Evolutionary conservation across 2,329 filamentous ascomycete species (phyloP).

Genomic region (Ampelomyces quisqualis): DNA sequence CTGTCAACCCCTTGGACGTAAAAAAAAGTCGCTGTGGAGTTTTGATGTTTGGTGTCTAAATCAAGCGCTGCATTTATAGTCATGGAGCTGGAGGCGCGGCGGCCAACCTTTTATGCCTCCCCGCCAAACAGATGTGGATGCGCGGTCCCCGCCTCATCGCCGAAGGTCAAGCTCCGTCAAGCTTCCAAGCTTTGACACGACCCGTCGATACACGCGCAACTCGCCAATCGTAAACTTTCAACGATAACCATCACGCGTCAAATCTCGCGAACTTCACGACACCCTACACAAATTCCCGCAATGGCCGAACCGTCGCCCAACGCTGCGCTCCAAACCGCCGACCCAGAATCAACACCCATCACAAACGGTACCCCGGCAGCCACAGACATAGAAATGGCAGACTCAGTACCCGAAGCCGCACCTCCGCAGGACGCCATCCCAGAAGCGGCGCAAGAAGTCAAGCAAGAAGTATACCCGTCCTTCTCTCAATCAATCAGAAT

Average conservation of each 20-base stretch:
- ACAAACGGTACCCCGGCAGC: conserved; percentile 23
- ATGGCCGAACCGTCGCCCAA: conserved; percentile 25
- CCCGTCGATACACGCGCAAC: background rate
- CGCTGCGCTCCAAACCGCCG: conserved; percentile 16
- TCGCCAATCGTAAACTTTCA: background rate
- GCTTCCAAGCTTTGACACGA: conserved; percentile 3
- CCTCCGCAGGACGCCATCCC: conserved; percentile 9
- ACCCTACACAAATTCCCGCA: background rate
- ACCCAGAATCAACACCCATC: conserved; percentile 18
- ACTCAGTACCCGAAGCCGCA: conserved; percentile 10
- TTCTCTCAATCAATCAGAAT: too few relatives aligned
- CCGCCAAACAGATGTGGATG: too few relatives aligned
- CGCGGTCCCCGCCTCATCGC: conserved; percentile 13
- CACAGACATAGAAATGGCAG: conserved; percentile 36
- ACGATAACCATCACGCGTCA: conserved; percentile 1
- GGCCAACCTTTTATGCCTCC: too few relatives aligned
- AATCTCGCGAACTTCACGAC: background rate
- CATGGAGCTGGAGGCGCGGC: too few relatives aligned
- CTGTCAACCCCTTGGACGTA: too few relatives aligned
- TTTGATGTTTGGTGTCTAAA: too few relatives aligned
- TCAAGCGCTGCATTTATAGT: too few relatives aligned
- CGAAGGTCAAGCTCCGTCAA: conserved; percentile 22
- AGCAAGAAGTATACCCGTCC: too few relatives aligned
- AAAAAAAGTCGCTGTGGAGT: too few relatives aligned
- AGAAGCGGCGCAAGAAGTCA: too few relatives aligned